Conservation (phyloP, 768 basidiomycete genomes). For the Phylloporus arenicola region DNA sequence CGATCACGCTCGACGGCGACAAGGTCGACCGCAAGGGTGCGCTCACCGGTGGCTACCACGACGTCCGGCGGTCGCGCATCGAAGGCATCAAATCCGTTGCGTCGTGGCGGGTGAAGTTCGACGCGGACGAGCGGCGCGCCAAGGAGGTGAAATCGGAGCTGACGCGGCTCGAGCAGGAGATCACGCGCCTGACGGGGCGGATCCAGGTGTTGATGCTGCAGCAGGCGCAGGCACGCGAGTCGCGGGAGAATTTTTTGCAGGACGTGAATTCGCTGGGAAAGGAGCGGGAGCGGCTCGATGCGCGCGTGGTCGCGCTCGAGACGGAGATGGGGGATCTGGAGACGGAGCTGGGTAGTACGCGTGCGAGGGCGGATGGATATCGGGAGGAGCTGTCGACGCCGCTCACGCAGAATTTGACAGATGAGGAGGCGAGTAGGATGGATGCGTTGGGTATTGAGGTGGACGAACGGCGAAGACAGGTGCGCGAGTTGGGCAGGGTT, state of each 20-base stretch:
- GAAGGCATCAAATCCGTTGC: conserved; percentile 78
- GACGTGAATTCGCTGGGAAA: conserved; percentile 54
- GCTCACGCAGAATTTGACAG: conserved; percentile 67
- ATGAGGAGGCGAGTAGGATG: conserved; percentile 64
- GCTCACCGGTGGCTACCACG: conserved; percentile 94
- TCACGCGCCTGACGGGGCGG: conserved; percentile 67
- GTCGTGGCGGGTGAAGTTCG: conserved; percentile 68
- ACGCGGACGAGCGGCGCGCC: conserved; percentile 56
- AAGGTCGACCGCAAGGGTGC: conserved; percentile 96
- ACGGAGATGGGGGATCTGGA: conserved; percentile 64
- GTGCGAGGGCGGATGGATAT: conserved; percentile 59
- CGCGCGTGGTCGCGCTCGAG: conserved; percentile 60
- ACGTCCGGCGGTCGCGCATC: conserved; percentile 82
- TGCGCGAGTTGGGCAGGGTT: conserved; percentile 61
- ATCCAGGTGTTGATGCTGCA: conserved; percentile 67
- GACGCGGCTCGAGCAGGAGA: conserved; percentile 74
- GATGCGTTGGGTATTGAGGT: conserved; percentile 68
- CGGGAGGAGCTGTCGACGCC: conserved; percentile 67
- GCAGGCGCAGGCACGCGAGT: conserved; percentile 63
- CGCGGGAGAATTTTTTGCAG: conserved; percentile 59
- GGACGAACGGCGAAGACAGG: conserved; percentile 64
- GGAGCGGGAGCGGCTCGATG: conserved; percentile 67
- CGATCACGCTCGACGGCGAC: conserved; percentile 96
- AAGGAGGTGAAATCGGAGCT: conserved; percentile 73
- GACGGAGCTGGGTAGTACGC: conserved; percentile 59